These are phyloP conservation scores for Coemansia sp. DNA, from an alignment of 192 early-diverging fungal genomes.

Conservation along the genomic window DNA sequence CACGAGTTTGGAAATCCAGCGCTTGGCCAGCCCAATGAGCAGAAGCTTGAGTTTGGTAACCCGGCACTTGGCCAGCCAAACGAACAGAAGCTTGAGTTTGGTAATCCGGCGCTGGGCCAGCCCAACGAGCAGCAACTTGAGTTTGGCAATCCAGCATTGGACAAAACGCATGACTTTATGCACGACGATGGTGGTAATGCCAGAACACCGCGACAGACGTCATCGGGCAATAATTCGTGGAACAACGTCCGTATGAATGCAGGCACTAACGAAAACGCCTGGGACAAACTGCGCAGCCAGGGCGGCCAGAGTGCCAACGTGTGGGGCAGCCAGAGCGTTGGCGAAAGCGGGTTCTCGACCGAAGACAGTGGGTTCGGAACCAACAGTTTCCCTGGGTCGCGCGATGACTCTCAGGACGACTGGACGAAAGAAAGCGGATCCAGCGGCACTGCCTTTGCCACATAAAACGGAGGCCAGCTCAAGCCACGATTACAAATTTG, in stretches of 20 bases:
- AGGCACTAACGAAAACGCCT: slow-evolving; percentile 10
- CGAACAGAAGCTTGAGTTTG: slow-evolving; percentile 10
- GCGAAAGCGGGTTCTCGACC: background rate
- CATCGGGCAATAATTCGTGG: slow-evolving; percentile 15
- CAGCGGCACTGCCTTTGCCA: slow-evolving; percentile 4
- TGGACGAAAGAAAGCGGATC: background rate
- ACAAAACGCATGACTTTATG: background rate
- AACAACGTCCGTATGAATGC: slow-evolving; percentile 20
- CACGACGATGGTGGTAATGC: background rate
- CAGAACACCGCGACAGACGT: background rate
- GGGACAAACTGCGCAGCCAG: slow-evolving; percentile 38
- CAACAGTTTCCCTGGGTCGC: slow-evolving; percentile 30
- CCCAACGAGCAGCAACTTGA: background rate
- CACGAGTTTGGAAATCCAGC: slow-evolving; percentile 6
- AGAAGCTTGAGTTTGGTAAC: too few relatives aligned
- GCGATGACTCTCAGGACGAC: slow-evolving; percentile 31
- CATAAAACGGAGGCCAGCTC: background rate
- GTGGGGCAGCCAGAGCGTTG: slow-evolving; percentile 18
- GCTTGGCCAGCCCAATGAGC: too few relatives aligned
- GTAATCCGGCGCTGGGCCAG: slow-evolving; percentile 4
- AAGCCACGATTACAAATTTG: background rate
- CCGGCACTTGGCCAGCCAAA: background rate
- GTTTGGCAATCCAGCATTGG: slow-evolving; percentile 15
- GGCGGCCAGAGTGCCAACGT: slow-evolving; percentile 4
- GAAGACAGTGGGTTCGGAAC: slow-evolving; percentile 3